Percentiles rank a stretch among this genome's conserved stretches.
These are phyloP conservation scores for Hypoxylon fuscum DNA, from an alignment of 495 filamentous ascomycete species.

Conservation along the genomic window DNA sequence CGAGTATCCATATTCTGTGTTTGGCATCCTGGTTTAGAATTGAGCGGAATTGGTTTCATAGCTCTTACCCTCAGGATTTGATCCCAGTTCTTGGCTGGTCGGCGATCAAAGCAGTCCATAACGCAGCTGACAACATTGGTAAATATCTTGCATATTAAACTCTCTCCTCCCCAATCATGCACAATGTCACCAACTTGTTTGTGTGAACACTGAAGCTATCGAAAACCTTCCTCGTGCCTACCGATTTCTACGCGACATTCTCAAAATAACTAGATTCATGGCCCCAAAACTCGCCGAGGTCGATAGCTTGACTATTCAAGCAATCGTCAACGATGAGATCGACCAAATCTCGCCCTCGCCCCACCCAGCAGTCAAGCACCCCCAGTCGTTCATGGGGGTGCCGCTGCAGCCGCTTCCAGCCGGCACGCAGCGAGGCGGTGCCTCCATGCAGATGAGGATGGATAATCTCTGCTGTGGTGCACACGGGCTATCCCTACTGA, in stretches of 20 bases:
- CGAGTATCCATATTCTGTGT: neutral
- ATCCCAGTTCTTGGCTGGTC: conserved; percentile 8
- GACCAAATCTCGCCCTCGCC: conserved; percentile 64
- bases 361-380: conserved; percentile 58
- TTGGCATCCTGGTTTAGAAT: neutral
- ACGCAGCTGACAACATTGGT: neutral
- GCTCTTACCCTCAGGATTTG: neutral
- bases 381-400: conserved; percentile 53
- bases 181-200: no score
- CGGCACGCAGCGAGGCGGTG: conserved; percentile 48
- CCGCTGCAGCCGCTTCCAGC: conserved; percentile 41
- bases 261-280: neutral
- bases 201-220: no score
- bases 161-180: neutral
- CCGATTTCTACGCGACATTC: neutral
- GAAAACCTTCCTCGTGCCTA: neutral
- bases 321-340: conserved; percentile 56
- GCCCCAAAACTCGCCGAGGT: conserved; percentile 22
- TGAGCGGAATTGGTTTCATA: neutral
- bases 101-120: conserved; percentile 5
- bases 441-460: conserved; percentile 59
- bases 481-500: conserved; percentile 66
- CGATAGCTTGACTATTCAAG: conserved; percentile 32
- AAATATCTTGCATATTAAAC: conserved; percentile 8
- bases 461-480: conserved; percentile 68